Evolutionary conservation across 2,329 filamentous ascomycete genomes (phyloP), one percentile per base, ranked within the genome.

Genomic region (Esteya vermicola): DNA sequence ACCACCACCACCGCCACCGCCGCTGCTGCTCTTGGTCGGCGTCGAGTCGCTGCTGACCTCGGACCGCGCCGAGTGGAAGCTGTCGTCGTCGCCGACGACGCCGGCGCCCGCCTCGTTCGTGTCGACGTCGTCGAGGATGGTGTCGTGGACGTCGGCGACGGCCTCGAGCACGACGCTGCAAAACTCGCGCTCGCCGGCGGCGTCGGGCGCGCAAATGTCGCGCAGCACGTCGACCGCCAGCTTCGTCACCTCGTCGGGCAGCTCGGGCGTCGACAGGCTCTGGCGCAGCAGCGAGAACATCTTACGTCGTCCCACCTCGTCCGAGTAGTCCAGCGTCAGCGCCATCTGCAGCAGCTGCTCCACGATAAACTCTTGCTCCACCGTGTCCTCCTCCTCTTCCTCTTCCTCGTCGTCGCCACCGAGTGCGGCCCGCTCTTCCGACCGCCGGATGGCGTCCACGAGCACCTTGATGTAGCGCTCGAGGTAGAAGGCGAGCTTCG

Each of bases 111-210:
- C 20, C 36, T 70, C 69, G 25, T 69, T 66, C 12, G 67, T 66
- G 3, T 63, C 66, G 6, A 52, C 53, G 12, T 85, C 79, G 39
- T 84, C 80, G 33, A 81, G 74, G 47, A 98, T 91, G 3, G 84
- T 89, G 55, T 98, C 91, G 57, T 96, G 89, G 12, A 98, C 88
- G 60, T 98, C 91, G 4, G 88, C 86, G 43, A 98, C 85, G 21
- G 89, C 86, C 61, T 98, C 91, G 19, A 95, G 74, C 16, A 96
- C 81, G 27, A 91, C 68, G 47, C 78, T 82, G 58, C 81, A 85
- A 54, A 91, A 91, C 51, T 91, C 84, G 33, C 80, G 74, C 60
- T 91, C 84, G 20, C 82, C 82, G 14, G 77, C 75, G 8, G 70
- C 64, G 51, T 83, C 77, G 4, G 71, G 72, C 0, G 86, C 83